Base-by-base conservation (phyloP, 1,284 basidiomycete genomes). In the Golubevia sp. region DNA sequence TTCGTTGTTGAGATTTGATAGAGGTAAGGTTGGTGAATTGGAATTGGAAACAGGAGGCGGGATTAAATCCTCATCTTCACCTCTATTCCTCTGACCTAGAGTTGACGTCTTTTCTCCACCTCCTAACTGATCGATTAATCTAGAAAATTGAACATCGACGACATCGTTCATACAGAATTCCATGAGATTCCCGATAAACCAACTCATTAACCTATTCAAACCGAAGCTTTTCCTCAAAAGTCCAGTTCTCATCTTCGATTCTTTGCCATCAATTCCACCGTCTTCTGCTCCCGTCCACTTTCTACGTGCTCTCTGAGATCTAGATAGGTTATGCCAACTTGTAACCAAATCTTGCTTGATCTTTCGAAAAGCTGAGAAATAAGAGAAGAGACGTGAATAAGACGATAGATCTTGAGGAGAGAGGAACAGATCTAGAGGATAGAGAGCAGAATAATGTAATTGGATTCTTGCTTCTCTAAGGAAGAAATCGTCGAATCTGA, bases 101-200 rank as follows among this genome's bases (percentile, higher is more conserved):
- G n/a, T n/a, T n/a, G n/a, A n/a, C n/a, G n/a, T n/a, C n/a, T n/a
- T n/a, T 50, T 60, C 6, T 49, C 27, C 3, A 15, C 58, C 83
- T 59, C 78, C 82, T 58, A 93, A 84, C 49, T 88, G 84, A 30
- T 86, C 87, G 73, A 89, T 91, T 70, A 94, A 84, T 67, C 87
- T 86, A 62, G 87, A 85, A 77, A 91, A 94, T 81, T 96, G 93
- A 15, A 90, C 88, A 64, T 94, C 93, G 27, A 95, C 88, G 5
- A 96, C 92, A 71, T 96, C 93, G 68, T 89, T 91, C 91, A 93
- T 92, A 66, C 92, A 88, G 82, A 94, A 93, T 5, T 89, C 89
- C 6, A 94, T 79, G 34, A 85, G 70, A 62, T 89, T 90, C 76
- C 94, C 93, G 62, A 96, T 85, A 80, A 94, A 94, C 92, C 93